Base-by-base conservation (phyloP, 2,329 filamentous ascomycete species). In the Zarea fungicola region DNA sequence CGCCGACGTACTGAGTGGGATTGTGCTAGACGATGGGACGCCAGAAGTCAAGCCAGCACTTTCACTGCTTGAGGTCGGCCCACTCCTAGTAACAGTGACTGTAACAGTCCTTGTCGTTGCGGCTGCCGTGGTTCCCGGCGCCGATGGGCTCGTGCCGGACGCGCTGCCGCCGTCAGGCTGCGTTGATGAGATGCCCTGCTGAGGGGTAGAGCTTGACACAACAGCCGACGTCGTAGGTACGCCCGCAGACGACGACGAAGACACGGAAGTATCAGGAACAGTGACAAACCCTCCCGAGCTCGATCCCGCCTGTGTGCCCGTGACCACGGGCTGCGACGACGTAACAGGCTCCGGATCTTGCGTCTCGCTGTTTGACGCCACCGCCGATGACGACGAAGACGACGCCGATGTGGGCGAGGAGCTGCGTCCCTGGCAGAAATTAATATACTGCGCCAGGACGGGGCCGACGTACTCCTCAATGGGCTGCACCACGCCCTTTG, bases 391-490 rank as follows among this genome's bases (percentile, higher is more conserved):
- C 16, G 13, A 31, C 26, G 7, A 11, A 11, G 14, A 6, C 11
- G n/a, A 29, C 28, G 28, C 8, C 28, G 28, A 14, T 5, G 41
- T 25, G 3, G 58, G 53, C 4, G 52, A 45, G 1, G 61, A 45
- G n/a, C 52, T 53, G 5, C 40, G 52, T 6, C 61, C 61, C 0
- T 60, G 21, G 55, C 80, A 83, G 56, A 62, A 81, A 28, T 61
- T 54, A 26, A 76, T 6, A 48, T 64, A 80, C 54, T 78, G 74
- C 0, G 44, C 21, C 32, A 78, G 77, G 13, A 60, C 49, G 0
- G 64, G 59, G 0, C 58, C 51, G 1, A 75, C 52, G 51, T 74
- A 72, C 1, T 60, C 57, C 26, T 62, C 58, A 7, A 56, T 54
- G 0, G 62, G 60, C 2, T 62, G 34, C 49, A 65, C 66, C 5